Evolutionary conservation across 345 rosid genomes (phyloP).

Genomic region (Stellera chamaejasme): DNA sequence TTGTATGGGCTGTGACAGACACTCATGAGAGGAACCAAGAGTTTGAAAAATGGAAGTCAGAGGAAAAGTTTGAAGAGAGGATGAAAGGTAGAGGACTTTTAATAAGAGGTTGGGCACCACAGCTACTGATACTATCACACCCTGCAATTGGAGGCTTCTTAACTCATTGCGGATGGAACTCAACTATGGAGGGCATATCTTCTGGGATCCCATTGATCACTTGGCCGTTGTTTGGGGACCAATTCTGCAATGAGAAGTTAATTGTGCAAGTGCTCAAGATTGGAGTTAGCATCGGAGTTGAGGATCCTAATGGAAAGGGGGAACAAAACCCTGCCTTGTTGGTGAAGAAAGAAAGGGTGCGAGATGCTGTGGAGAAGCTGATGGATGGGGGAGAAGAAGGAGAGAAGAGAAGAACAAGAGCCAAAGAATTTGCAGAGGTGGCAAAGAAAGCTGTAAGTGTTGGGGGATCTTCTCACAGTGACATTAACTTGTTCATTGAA

Average conservation of each 20-base stretch:
- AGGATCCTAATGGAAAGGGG: conserved; percentile 14
- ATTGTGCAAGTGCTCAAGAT: conserved; percentile 27
- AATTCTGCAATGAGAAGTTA: conserved; percentile 28
- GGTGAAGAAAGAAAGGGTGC: conserved; percentile 18
- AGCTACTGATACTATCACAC: conserved; percentile 42
- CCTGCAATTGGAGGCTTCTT: conserved; percentile 36
- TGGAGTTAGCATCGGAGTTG: conserved; percentile 36
- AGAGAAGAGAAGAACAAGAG: conserved; percentile 24
- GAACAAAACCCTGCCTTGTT: conserved; percentile 23
- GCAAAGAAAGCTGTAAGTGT: conserved; percentile 25
- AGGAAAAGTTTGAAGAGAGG: conserved; percentile 31
- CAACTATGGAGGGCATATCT: conserved; percentile 35
- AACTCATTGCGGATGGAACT: conserved; percentile 64
- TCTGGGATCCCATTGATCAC: conserved; percentile 31
- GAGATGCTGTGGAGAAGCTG: conserved; percentile 17
- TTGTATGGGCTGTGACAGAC: conserved; percentile 42
- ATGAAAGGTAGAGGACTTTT: conserved; percentile 33
- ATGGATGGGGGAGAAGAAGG: conserved; percentile 23
- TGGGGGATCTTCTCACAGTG: conserved; percentile 27
- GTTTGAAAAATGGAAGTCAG: conserved; percentile 29
- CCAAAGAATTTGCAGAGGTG: conserved; percentile 19
- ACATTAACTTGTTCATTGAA: conserved; percentile 19
- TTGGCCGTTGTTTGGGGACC: conserved; percentile 33
- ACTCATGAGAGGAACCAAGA: conserved; percentile 9
- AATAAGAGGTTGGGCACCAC: conserved; percentile 54